A percentile compares a stretch with the other conserved stretches of the same genome.
phyloP scores from a whole-genome alignment of 371 early-diverging fungal genomes.

The Lichtheimia ornata region DNA sequence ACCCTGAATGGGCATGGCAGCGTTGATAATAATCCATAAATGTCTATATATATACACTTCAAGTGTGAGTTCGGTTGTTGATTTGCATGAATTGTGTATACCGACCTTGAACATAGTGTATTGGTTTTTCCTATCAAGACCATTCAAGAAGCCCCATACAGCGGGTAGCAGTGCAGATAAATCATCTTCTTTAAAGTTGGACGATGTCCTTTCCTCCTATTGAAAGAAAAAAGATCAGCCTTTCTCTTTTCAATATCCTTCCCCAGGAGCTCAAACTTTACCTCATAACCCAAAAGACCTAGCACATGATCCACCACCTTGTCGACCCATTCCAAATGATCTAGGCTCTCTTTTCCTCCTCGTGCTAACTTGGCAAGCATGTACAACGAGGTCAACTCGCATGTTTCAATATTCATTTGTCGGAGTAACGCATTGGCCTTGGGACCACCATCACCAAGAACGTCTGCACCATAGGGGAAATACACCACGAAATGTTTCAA shows the following conservation, averaged over 20 bases:
- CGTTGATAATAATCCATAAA: constrained; percentile 34
- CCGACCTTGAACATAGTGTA: constrained; percentile 42
- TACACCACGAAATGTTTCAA: constrained; percentile 67
- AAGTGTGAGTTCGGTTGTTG: constrained; percentile 16
- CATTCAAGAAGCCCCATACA: constrained; percentile 63
- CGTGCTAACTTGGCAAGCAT: constrained; percentile 43
- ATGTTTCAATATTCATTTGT: constrained; percentile 71
- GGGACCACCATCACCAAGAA: constrained; percentile 43
- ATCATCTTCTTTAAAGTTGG: constrained; percentile 53
- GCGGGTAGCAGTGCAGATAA: constrained; percentile 55
- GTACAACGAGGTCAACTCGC: constrained; percentile 68
- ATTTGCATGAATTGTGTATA: neutral
- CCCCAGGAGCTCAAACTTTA: constrained; percentile 8
- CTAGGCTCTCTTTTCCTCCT: constrained; percentile 14
- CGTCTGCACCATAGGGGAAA: constrained; percentile 74
- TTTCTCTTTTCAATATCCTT: neutral
- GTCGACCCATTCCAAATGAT: constrained; percentile 53
- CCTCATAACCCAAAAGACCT: constrained; percentile 43
- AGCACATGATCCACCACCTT: constrained; percentile 57
- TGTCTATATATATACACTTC: constrained; percentile 22
- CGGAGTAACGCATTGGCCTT: constrained; percentile 60
- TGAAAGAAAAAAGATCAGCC: too few relatives aligned
- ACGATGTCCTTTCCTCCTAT: constrained; percentile 17
- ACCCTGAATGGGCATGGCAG: constrained; percentile 38
- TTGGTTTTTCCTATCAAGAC: constrained; percentile 40